Evolutionary conservation across 768 basidiomycete species (phyloP), one percentile per base, ranked within the genome.

Genomic region (Neoboletus magnificus): DNA sequence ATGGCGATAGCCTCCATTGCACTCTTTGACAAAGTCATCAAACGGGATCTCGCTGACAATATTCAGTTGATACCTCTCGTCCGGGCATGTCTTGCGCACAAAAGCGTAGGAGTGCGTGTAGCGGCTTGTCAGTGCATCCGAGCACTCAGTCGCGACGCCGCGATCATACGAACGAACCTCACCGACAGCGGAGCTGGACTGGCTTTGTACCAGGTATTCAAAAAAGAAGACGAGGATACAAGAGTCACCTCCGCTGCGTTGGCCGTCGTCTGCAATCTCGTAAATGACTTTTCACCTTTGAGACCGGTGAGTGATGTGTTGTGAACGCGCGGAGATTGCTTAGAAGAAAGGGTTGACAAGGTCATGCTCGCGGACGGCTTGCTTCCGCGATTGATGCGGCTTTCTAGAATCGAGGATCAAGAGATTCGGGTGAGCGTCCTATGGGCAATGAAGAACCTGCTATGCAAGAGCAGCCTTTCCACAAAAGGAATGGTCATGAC

Each of bases 361-460:
- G 78, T 77, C 8, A 80, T 90, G 54, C 71, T 94, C 15, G 81
- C 84, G 32, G 77, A 87, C 55, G 89, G 87, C 0, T 74, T 89
- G 1, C 76, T 94, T 52, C 74, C 80, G 1, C 73, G 89, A 1
- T 74, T 95, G 10, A 80, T 86, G 29, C 74, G 80, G 47, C 72
- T 93, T 2, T 69, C 87, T 4, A 68, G 74, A 27, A 74, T 75
- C 9, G 74, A 75, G 0, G 84, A 91, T 56, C 74, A 79, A 10
- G 76, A 78, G 0, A 74, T 93, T 8, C 75, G 82, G 8, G 67
- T 87, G 29, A 92, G 84, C 58, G 83, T 87, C 0, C 65, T 95
- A n/a, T 95, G 93, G 93, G 88, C 87, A 0, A 71, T 94, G 35
- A 93, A 91, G 69, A 97, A 95, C 63, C 66, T 91, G n/a, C 66